These are phyloP conservation scores for Pleurotus djamor DNA, from an alignment of 768 basidiomycete species.

Conservation along the genomic window DNA sequence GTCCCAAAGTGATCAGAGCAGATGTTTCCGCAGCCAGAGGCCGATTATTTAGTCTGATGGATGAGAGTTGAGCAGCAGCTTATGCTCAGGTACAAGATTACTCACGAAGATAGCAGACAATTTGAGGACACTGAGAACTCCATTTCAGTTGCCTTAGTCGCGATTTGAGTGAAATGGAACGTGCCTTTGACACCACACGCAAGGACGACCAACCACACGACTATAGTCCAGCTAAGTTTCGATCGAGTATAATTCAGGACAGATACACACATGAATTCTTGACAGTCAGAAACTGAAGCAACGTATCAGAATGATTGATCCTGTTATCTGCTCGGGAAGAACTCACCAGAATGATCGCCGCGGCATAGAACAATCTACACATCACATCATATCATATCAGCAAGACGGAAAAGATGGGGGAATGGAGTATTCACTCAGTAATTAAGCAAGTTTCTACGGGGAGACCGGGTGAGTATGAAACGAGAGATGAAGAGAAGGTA, in stretches of 20 bases:
- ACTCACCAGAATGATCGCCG: neutral
- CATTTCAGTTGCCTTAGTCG: neutral
- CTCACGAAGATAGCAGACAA: constrained; percentile 5
- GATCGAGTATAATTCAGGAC: neutral
- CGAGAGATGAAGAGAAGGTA: neutral
- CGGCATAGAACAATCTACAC: neutral
- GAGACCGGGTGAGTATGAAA: neutral
- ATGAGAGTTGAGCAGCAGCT: neutral
- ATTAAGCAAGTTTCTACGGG: constrained; percentile 1
- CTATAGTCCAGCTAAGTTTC: neutral
- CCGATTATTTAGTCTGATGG: neutral
- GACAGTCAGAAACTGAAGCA: neutral
- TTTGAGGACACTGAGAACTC: neutral
- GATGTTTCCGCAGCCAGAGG: neutral
- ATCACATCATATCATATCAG: neutral
- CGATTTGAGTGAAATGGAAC: neutral
- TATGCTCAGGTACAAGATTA: neutral
- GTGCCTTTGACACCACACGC: neutral
- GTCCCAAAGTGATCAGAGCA: neutral
- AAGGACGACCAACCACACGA: constrained; percentile 2
- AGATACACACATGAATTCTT: neutral
- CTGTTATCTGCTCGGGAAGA: neutral
- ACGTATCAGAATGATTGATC: neutral
- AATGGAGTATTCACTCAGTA: neutral
- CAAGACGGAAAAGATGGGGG: neutral